Evolutionary conservation across 257 asterid genomes (phyloP), one percentile per base, ranked within the genome.

Genomic region (Solanum gandarillasii): DNA sequence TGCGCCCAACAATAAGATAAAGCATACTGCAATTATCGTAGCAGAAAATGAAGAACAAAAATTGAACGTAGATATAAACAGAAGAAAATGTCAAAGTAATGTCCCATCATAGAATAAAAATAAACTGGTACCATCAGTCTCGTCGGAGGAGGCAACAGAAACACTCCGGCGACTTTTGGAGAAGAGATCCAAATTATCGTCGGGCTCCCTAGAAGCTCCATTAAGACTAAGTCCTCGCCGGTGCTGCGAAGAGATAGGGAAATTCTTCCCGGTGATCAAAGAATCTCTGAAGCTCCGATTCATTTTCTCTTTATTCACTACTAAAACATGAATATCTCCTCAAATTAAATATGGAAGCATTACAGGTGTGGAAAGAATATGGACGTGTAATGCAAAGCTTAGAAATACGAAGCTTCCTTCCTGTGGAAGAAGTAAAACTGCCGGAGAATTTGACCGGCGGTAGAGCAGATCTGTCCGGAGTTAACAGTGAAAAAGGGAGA

Each of bases 171-270:
- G 98, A 88, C 90, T 89, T 87, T 89, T 94, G 90, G 99, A 94
- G 96, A 94, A 96, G 90, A 97, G 99, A 97, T 95, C 99, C 86
- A 95, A 91, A 79, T 87, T 87, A 55, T 95, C 95, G 34, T 92
- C 94, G 29, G 91, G 74, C 87, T 87, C 88, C 43, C 38, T 34
- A 41, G 90, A 88, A 74, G 79, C 68, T 67, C 92, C 94, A 87
- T 89, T 92, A 88, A 91, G 88, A 92, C 94, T 93, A 87, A 89
- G 90, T 32, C 99, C 95, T 1, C 98, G 95, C 82, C 98, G 98
- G 90, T 94, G 98, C 87, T 91, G 90, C 39, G 90, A 85, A 12
- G 90, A 87, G 16, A 86, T 27, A 46, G 89, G 91, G 68, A 83
- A 82, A 88, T 87, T 94, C 87, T 95, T 91, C 79, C 87, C 90